phyloP scores from a whole-genome alignment of 257 asterid species.

The Capsicum chinense region DNA sequence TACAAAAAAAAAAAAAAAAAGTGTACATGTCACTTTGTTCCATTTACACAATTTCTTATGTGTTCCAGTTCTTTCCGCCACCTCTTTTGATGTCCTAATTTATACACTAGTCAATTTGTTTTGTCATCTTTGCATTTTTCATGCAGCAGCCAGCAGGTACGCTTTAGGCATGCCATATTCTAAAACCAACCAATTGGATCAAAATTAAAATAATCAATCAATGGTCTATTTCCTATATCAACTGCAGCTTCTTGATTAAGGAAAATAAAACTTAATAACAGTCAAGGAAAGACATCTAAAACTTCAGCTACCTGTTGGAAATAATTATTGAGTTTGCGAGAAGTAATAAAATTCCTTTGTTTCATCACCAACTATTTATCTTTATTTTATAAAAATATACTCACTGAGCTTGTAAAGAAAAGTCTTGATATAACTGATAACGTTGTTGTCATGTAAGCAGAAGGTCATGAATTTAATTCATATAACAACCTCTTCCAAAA shows the following conservation, averaged over 20 bases:
- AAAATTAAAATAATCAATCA: background rate
- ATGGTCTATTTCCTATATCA: background rate
- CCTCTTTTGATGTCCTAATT: conserved; percentile 22
- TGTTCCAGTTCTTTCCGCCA: conserved; percentile 21
- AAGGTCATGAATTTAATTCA: too few species aligned
- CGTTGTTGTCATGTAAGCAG: too few species aligned
- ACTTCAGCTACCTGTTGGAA: background rate
- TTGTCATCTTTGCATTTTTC: conserved; percentile 23
- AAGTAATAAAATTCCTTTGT: background rate
- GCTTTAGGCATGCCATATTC: conserved; percentile 3
- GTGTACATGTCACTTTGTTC: background rate
- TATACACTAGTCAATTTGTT: conserved; percentile 1
- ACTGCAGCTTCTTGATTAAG: conserved; percentile 11
- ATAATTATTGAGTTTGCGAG: background rate
- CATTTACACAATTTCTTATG: background rate
- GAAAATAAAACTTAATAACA: background rate
- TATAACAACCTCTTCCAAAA: too few species aligned
- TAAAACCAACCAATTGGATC: conserved; percentile 7
- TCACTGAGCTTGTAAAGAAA: too few species aligned
- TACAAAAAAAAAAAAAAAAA: background rate
- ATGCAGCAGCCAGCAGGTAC: conserved; percentile 27
- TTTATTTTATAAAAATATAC: background rate
- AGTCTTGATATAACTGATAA: too few species aligned
- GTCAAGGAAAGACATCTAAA: conserved; percentile 24
- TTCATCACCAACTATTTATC: background rate